phyloP scores from a whole-genome alignment of 2,329 filamentous ascomycete genomes.

The Sarocladium oryzae region DNA sequence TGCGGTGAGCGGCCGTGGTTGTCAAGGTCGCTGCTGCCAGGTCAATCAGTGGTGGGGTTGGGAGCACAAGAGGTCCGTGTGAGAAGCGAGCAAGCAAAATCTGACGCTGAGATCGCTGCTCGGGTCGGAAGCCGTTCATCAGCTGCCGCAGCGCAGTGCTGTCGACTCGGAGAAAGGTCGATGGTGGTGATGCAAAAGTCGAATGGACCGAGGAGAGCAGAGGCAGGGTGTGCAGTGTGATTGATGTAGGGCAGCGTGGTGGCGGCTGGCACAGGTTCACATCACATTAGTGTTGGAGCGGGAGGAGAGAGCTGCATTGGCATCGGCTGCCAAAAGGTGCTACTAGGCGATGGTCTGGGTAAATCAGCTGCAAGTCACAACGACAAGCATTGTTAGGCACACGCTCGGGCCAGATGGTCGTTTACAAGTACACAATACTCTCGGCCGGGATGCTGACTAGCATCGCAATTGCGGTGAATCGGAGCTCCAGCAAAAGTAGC shows the following conservation, averaged over 20 bases:
- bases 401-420: neutral
- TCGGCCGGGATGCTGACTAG: neutral
- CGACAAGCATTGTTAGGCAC: neutral
- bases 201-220: neutral
- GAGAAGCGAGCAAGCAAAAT: neutral
- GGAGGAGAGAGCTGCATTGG: neutral
- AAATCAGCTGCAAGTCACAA: neutral
- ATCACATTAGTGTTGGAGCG: too few species aligned
- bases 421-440: neutral
- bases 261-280: neutral
- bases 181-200: neutral
- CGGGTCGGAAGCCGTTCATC: neutral
- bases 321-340: neutral
- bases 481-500: neutral
- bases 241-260: neutral
- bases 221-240: neutral
- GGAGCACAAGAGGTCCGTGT: neutral
- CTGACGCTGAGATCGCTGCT: neutral
- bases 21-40: neutral
- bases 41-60: slow-evolving; percentile 5
- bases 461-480: neutral
- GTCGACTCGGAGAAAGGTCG: neutral
- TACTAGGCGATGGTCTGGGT: neutral
- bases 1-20: neutral
- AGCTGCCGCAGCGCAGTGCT: neutral